Evolutionary conservation across 345 rosid species (phyloP).

Genomic region (Barbarea vulgaris): DNA sequence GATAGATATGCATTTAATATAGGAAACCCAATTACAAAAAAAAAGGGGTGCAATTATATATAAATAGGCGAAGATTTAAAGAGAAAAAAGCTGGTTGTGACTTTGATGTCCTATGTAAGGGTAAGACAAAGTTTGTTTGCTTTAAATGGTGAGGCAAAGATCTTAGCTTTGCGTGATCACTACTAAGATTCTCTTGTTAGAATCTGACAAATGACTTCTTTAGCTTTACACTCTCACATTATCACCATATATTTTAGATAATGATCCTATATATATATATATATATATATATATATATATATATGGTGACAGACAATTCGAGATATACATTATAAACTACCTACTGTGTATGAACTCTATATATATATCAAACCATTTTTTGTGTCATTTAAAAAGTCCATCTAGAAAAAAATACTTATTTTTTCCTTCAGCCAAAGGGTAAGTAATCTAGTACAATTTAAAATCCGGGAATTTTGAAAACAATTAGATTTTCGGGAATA

Average conservation of each 20-base stretch:
- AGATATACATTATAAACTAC: background rate
- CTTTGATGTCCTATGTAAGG: slow-evolving; percentile 38
- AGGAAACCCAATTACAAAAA: slow-evolving; percentile 1
- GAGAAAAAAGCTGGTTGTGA: slow-evolving; percentile 27
- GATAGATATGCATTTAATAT: slow-evolving; percentile 12
- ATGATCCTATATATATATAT: slow-evolving; percentile 18
- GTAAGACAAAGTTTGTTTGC: slow-evolving; percentile 34
- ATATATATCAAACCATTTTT: background rate
- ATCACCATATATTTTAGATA: slow-evolving; percentile 25
- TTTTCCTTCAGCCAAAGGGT: background rate
- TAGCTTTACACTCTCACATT: slow-evolving; percentile 24
- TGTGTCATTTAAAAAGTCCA: background rate
- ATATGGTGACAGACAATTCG: no score
- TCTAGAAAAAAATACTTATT: no score
- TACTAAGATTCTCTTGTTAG: slow-evolving; percentile 41
- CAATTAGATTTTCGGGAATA: background rate
- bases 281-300: no score
- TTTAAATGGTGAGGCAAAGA: slow-evolving; percentile 39
- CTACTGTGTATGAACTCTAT: background rate
- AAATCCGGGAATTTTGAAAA: background rate
- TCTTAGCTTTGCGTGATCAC: slow-evolving; percentile 41
- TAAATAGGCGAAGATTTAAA: slow-evolving; percentile 28
- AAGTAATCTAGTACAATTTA: background rate
- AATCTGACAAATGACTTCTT: slow-evolving; percentile 37
- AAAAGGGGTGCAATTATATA: background rate